Evolutionary conservation across 2,329 filamentous ascomycete genomes (phyloP).

Genomic region (Nigrograna mackinnonii): DNA sequence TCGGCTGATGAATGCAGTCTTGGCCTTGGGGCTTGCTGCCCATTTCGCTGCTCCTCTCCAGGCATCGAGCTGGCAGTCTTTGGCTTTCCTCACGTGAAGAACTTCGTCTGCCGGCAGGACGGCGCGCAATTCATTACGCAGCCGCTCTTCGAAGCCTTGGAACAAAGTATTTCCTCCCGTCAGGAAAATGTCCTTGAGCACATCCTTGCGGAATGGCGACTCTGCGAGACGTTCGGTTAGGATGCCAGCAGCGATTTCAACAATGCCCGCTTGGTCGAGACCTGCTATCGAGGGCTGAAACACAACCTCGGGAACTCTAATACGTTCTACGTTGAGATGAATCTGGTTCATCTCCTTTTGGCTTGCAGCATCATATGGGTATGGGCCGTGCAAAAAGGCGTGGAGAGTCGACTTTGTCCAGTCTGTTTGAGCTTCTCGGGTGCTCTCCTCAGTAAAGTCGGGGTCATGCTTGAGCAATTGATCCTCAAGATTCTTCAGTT

Average conservation of each 20-base stretch:
- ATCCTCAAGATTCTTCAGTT: constrained; percentile 76
- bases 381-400: constrained; percentile 84
- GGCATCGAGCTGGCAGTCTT: constrained; percentile 80
- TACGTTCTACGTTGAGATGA: constrained; percentile 95
- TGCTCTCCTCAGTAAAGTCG: constrained; percentile 88
- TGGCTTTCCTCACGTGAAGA: constrained; percentile 72
- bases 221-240: constrained; percentile 76
- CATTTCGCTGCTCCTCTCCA: constrained; percentile 93
- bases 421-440: constrained; percentile 87
- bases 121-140: constrained; percentile 68
- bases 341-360: constrained; percentile 84
- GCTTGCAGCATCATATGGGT: constrained; percentile 79
- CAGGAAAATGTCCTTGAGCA: constrained; percentile 86
- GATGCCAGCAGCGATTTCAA: constrained; percentile 91
- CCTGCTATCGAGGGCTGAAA: constrained; percentile 93
- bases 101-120: constrained; percentile 71
- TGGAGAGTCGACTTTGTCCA: constrained; percentile 94
- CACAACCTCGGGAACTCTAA: constrained; percentile 89
- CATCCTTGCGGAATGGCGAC: constrained; percentile 62
- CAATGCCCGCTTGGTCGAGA: constrained; percentile 87
- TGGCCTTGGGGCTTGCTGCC: constrained; percentile 66
- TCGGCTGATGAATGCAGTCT: constrained; percentile 69
- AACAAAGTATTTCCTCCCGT: constrained; percentile 94
- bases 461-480: constrained; percentile 87
- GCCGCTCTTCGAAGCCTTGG: constrained; percentile 80